These are phyloP conservation scores for Beauveria bassiana DNA, from an alignment of 2,329 filamentous ascomycete genomes.

Conservation along the genomic window DNA sequence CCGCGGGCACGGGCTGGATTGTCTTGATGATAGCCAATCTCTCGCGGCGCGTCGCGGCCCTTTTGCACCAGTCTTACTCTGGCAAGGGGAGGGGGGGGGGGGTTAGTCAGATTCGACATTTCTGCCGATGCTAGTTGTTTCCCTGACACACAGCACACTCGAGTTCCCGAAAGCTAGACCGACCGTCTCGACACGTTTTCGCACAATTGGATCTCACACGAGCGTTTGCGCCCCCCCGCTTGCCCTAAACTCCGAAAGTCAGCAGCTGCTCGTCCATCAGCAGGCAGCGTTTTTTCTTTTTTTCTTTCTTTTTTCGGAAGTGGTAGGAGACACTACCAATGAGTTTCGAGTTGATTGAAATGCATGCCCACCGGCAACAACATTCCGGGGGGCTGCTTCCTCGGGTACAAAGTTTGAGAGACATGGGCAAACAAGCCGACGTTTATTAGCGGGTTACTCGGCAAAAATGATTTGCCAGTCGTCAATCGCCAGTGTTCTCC, in stretches of 20 bases:
- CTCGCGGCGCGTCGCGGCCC: neutral
- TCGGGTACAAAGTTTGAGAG: too few relatives aligned
- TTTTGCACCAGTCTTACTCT: conserved; percentile 6
- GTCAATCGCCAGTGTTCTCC: neutral
- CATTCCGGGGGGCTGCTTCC: too few relatives aligned
- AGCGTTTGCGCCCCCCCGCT: neutral
- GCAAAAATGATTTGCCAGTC: neutral
- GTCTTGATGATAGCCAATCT: neutral
- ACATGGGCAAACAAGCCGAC: too few relatives aligned
- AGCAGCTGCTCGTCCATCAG: neutral
- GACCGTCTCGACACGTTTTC: conserved; percentile 1
- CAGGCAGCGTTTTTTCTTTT: too few relatives aligned
- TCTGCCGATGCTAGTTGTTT: conserved; percentile 1
- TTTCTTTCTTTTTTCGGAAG: too few relatives aligned
- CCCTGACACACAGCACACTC: neutral
- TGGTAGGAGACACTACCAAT: too few relatives aligned
- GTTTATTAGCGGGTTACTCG: too few relatives aligned
- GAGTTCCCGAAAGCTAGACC: conserved; percentile 4
- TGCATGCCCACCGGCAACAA: too few relatives aligned
- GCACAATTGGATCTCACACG: conserved; percentile 1
- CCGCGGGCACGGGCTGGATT: neutral
- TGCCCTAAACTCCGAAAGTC: neutral
- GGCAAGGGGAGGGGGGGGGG: neutral
- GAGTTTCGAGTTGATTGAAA: too few relatives aligned
- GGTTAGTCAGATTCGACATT: neutral